Percentiles rank a stretch among this genome's conserved stretches.
Evolutionary conservation across 495 filamentous ascomycete species (phyloP).

Genomic region (Astrothelium subdiscretum): DNA sequence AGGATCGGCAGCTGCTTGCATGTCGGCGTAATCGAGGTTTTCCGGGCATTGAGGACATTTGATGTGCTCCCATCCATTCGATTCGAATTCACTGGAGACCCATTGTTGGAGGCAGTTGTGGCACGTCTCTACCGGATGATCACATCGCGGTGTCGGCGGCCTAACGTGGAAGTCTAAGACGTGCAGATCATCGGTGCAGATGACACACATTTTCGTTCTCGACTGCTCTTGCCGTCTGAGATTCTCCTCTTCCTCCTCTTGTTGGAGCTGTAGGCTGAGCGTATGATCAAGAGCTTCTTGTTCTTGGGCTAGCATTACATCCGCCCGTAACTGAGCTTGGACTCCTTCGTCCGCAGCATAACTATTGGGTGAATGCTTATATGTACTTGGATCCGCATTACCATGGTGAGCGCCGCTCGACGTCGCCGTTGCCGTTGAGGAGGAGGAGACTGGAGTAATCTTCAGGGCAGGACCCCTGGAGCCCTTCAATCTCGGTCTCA

Average conservation of each 20-base stretch:
- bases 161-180: not conserved
- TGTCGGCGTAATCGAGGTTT: constrained; percentile 11
- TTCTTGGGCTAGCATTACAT: not conserved
- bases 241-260: not conserved
- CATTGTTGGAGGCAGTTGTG: constrained; percentile 13
- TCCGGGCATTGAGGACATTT: constrained; percentile 17
- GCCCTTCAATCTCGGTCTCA: not conserved
- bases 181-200: constrained; percentile 6
- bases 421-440: too few relatives aligned
- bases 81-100: constrained; percentile 14
- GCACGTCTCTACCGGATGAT: constrained; percentile 5
- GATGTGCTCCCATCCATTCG: constrained; percentile 13
- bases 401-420: too few relatives aligned
- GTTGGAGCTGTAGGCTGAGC: not conserved
- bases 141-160: constrained; percentile 5
- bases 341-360: not conserved
- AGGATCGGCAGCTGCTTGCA: constrained; percentile 8
- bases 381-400: not conserved
- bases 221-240: not conserved
- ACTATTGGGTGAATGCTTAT: not conserved
- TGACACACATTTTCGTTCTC: not conserved
- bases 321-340: not conserved
- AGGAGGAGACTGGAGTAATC: too few relatives aligned
- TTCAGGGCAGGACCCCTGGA: not conserved
- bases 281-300: not conserved